These are phyloP conservation scores for Dactylellina drechsleri DNA, from an alignment of 2,329 filamentous ascomycete species.

Conservation along the genomic window DNA sequence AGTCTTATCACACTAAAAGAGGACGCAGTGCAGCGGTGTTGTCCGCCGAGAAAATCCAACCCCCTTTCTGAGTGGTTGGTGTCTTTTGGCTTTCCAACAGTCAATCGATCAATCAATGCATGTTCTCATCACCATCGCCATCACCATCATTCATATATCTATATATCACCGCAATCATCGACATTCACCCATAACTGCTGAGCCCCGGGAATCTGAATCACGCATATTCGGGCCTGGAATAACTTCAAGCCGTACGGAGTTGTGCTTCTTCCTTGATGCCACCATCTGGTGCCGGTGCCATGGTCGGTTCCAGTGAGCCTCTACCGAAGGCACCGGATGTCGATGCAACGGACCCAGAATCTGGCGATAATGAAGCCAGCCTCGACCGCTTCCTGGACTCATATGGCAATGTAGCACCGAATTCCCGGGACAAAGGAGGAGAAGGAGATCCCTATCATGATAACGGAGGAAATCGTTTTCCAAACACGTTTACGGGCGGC, in stretches of 20 bases:
- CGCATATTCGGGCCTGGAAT: background rate
- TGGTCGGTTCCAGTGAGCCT: constrained; percentile 15
- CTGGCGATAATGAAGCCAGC: constrained; percentile 31
- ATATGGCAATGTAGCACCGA: constrained; percentile 17
- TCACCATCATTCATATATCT: too few species aligned
- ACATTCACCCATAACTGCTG: background rate
- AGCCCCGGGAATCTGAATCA: background rate
- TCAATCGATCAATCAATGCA: background rate
- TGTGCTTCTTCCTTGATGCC: constrained; percentile 25
- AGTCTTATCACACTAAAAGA: background rate
- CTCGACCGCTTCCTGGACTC: constrained; percentile 43
- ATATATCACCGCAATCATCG: too few species aligned
- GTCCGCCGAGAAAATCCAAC: constrained; percentile 4
- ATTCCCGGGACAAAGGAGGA: constrained; percentile 25
- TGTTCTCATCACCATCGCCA: background rate
- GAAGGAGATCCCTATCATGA: background rate
- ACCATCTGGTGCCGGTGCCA: constrained; percentile 29
- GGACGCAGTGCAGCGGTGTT: background rate
- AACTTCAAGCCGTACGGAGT: background rate
- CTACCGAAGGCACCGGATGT: constrained; percentile 43
- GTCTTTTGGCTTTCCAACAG: constrained; percentile 3
- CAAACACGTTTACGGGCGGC: constrained; percentile 28
- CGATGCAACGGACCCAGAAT: constrained; percentile 13
- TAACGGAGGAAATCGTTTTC: constrained; percentile 2
- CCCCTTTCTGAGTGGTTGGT: constrained; percentile 20